Conservation (phyloP, 106 monocot genomes). For the Dioscorea dumetorum region DNA sequence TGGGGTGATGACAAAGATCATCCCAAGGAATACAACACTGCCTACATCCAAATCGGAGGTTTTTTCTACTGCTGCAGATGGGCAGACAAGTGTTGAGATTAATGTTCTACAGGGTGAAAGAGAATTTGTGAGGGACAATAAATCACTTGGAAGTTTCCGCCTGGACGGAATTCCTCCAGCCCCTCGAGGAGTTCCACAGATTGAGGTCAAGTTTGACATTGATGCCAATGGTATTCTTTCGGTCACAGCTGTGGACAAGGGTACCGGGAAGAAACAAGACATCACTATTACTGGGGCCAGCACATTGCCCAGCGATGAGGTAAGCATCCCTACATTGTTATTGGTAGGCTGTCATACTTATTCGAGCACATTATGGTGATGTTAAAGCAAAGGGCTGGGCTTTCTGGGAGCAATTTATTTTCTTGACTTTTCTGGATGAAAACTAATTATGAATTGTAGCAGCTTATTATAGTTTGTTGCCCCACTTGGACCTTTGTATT, state of each 20-base stretch:
- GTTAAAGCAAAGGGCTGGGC: not conserved
- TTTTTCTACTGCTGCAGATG: constrained; percentile 93
- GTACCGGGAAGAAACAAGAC: constrained; percentile 71
- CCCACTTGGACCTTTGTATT: not conserved
- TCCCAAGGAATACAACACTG: constrained; percentile 80
- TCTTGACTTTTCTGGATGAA: not conserved
- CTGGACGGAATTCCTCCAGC: constrained; percentile 91
- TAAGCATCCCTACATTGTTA: constrained; percentile 10
- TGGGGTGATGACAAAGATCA: constrained; percentile 98
- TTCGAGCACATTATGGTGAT: not conserved
- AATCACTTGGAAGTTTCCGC: constrained; percentile 82
- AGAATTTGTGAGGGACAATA: constrained; percentile 90
- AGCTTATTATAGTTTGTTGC: not conserved
- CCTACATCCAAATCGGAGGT: constrained; percentile 95
- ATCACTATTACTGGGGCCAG: constrained; percentile 72
- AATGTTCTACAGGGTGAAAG: constrained; percentile 90
- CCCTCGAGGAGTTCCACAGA: constrained; percentile 82
- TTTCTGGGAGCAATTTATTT: not conserved
- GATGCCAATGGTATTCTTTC: constrained; percentile 95
- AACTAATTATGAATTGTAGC: not conserved
- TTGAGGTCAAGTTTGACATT: constrained; percentile 91
- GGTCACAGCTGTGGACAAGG: constrained; percentile 72
- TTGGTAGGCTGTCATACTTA: not conserved
- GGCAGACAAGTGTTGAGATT: constrained; percentile 87
- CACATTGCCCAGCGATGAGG: constrained; percentile 64